A percentile compares a stretch with the other conserved stretches of the same genome.
phyloP scores from a whole-genome alignment of 2,329 filamentous ascomycete genomes.

The Talaromyces piceae region DNA sequence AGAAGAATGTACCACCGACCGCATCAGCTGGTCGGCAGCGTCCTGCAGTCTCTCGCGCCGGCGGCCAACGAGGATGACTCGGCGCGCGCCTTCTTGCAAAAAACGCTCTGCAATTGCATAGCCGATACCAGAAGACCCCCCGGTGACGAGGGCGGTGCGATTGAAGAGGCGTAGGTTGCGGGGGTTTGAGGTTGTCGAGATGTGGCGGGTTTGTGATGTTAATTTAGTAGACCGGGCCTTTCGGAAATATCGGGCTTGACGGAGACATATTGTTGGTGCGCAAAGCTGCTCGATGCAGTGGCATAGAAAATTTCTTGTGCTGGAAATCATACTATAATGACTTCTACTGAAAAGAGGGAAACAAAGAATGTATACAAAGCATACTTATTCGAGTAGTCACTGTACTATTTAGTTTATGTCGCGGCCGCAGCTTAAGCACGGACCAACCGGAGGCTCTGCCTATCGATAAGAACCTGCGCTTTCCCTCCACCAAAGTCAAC shows the following conservation, averaged over 20 bases:
- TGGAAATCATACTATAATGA: background rate
- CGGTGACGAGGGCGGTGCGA: constrained; percentile 53
- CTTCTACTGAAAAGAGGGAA: background rate
- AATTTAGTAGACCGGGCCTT: background rate
- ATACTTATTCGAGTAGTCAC: too few relatives aligned
- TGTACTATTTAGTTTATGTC: background rate
- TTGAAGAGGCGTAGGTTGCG: constrained; percentile 19
- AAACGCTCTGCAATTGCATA: constrained; percentile 60
- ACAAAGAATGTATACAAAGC: too few relatives aligned
- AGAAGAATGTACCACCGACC: constrained; percentile 1
- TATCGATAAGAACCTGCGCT: constrained; percentile 2
- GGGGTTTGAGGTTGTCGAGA: constrained; percentile 1
- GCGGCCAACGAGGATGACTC: constrained; percentile 55
- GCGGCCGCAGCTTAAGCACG: constrained; percentile 20
- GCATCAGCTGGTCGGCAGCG: constrained; percentile 25
- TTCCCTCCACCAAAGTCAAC: too few relatives aligned
- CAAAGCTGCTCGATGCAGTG: background rate
- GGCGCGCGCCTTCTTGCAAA: constrained; percentile 52
- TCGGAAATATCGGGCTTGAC: background rate
- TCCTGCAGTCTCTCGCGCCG: constrained; percentile 39
- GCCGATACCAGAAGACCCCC: constrained; percentile 65
- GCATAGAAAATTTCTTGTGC: background rate
- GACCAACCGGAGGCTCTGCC: constrained; percentile 15
- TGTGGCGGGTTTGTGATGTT: constrained; percentile 11
- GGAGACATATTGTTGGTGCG: background rate